phyloP scores from a whole-genome alignment of 2,329 filamentous ascomycete species.

The Ophiostoma triangulosporum region DNA sequence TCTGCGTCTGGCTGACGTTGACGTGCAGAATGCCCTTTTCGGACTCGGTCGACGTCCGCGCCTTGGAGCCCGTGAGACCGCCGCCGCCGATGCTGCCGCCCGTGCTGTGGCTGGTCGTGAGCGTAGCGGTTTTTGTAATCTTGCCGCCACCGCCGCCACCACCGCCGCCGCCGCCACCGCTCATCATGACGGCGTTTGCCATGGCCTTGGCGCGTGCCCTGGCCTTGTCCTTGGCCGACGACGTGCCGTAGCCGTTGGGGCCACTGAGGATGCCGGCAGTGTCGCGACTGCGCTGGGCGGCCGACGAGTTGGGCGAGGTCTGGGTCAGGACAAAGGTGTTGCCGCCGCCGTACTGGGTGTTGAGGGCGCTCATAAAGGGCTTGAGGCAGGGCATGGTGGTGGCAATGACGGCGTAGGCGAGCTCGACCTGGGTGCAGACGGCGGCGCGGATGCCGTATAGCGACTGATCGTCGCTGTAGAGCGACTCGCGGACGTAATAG shows the following conservation, averaged over 20 bases:
- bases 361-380: conserved; percentile 27
- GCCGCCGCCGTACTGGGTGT: conserved; percentile 20
- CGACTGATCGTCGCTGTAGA: conserved; percentile 23
- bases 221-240: not conserved
- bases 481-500: conserved; percentile 20
- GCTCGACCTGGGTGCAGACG: conserved; percentile 26
- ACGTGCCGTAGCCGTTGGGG: not conserved
- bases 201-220: conserved; percentile 2
- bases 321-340: conserved; percentile 10
- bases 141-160: not conserved
- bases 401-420: conserved; percentile 27
- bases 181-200: conserved; percentile 5
- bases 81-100: not conserved
- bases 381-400: conserved; percentile 29
- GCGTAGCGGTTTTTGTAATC: not conserved
- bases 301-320: not conserved
- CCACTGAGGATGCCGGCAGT: not conserved
- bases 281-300: conserved; percentile 5
- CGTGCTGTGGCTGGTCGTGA: not conserved
- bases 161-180: not conserved
- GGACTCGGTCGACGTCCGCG: conserved; percentile 7
- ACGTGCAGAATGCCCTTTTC: conserved; percentile 1
- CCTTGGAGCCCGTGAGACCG: not conserved
- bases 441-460: conserved; percentile 23
- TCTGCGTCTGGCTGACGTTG: not conserved